phyloP scores from a whole-genome alignment of 176 grass and related monocot genomes.

The Avena sativa region DNA sequence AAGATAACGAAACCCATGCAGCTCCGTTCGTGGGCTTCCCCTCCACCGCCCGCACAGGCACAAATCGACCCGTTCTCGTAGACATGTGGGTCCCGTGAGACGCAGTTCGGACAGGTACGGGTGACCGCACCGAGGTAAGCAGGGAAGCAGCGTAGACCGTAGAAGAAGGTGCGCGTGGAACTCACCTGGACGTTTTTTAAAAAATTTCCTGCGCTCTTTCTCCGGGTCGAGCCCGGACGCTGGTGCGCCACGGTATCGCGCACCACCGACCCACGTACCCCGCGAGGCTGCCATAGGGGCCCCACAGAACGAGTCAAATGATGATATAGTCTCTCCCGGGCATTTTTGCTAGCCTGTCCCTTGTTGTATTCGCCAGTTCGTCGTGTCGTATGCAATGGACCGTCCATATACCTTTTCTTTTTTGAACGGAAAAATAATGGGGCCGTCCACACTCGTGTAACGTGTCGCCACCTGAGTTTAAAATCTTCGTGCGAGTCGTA shows the following conservation, averaged over 20 bases:
- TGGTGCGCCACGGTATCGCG: neutral
- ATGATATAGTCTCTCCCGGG: neutral
- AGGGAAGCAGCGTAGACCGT: neutral
- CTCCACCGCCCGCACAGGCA: no score
- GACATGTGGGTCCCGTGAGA: neutral
- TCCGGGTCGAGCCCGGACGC: no score
- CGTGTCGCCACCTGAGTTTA: neutral
- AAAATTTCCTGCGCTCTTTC: neutral
- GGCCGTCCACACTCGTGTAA: neutral
- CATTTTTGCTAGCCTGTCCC: no score
- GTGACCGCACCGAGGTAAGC: neutral
- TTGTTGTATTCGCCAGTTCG: neutral
- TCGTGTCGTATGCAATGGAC: neutral
- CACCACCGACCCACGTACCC: neutral
- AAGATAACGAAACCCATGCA: neutral
- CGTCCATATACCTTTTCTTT: neutral
- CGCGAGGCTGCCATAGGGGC: neutral
- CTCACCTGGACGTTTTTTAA: neutral
- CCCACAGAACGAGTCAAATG: neutral
- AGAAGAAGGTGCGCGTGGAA: neutral
- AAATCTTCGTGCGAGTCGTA: no score
- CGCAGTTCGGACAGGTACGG: neutral
- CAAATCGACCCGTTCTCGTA: neutral
- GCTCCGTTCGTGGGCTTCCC: neutral
- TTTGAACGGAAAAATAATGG: neutral